Evolutionary conservation across 441 rosid species (phyloP), one percentile per base, ranked within the genome.

Genomic region (Breynia disticha): DNA sequence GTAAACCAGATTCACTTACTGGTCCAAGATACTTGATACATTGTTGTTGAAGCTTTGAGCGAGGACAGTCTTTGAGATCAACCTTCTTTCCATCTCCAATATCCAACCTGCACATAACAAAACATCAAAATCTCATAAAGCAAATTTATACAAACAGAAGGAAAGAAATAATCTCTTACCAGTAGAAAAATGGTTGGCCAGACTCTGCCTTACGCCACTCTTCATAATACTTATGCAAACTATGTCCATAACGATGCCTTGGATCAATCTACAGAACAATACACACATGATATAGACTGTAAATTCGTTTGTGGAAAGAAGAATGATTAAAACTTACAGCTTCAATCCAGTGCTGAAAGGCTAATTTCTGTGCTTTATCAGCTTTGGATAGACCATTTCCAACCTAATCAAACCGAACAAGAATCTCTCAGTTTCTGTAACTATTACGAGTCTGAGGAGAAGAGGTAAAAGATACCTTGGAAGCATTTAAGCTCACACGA

Each of bases 21-120:
- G 90, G 87, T 72, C 95, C 94, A 46, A 89, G 97, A 66, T 86
- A 89, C 22, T 67, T 57, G 49, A 89, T 86, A 75, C 88, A 80
- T 38, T 89, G 83, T 42, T 66, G 62, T 14, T 84, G 85, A 28
- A 86, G 78, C 46, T 65, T 65, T 50, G 16, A 66, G 64, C 88
- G 78, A n/a, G 72, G 67, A 61, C 85, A 82, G 54, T 61, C 71
- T 48, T 66, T 72, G 37, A 75, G 69, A 72, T 78, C 80, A 35
- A 72, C 20, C 60, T 86, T 88, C 71, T 86, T 89, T 15, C 95
- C 97, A 46, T 78, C 85, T 10, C 95, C 95, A 28, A 86, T 65
- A 72, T 89, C 97, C 87, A 89, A 76, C 97, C 96, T 83, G 61
- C 62, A 76, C 56, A 62, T 60, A 54, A 1, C 11, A 11, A 47